Percentiles rank a stretch among this genome's conserved stretches.
These are phyloP conservation scores for Phytomonas sp. DNA, from an alignment of 208 protist genomes.

Conservation along the genomic window DNA sequence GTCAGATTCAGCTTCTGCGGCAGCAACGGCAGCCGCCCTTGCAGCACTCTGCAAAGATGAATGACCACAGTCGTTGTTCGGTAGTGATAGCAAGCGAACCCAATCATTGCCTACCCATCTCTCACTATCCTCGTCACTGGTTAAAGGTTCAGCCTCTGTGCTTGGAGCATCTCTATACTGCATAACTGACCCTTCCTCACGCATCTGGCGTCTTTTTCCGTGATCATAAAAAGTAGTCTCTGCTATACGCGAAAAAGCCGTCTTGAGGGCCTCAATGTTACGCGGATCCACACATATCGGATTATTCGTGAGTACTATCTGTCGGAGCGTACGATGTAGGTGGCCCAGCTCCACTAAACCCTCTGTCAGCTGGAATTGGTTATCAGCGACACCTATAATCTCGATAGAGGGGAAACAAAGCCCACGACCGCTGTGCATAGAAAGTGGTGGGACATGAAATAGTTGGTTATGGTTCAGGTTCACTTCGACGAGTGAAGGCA, in stretches of 20 bases:
- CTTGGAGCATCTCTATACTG: background rate
- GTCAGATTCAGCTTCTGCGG: background rate
- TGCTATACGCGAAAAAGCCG: background rate
- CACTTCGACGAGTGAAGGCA: conserved; percentile 76
- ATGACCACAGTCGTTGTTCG: background rate
- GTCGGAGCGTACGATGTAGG: conserved; percentile 53
- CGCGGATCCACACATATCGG: background rate
- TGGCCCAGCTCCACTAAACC: conserved; percentile 39
- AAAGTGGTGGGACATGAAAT: conserved; percentile 39
- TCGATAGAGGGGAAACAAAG: conserved; percentile 52
- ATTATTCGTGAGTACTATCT: conserved; percentile 17
- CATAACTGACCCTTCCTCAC: background rate
- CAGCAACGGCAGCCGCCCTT: background rate
- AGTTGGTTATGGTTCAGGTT: conserved; percentile 80
- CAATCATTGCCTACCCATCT: background rate
- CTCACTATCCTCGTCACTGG: background rate
- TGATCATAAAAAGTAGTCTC: conserved; percentile 1
- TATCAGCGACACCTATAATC: conserved; percentile 54
- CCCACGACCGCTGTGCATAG: conserved; percentile 12
- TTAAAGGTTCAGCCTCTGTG: background rate
- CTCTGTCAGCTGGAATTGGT: conserved; percentile 35
- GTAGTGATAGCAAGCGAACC: background rate
- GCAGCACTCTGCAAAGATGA: background rate
- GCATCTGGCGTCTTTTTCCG: background rate
- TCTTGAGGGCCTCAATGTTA: background rate